Conservation (phyloP, 2,329 filamentous ascomycete genomes). For the Clonostachys chloroleuca region DNA sequence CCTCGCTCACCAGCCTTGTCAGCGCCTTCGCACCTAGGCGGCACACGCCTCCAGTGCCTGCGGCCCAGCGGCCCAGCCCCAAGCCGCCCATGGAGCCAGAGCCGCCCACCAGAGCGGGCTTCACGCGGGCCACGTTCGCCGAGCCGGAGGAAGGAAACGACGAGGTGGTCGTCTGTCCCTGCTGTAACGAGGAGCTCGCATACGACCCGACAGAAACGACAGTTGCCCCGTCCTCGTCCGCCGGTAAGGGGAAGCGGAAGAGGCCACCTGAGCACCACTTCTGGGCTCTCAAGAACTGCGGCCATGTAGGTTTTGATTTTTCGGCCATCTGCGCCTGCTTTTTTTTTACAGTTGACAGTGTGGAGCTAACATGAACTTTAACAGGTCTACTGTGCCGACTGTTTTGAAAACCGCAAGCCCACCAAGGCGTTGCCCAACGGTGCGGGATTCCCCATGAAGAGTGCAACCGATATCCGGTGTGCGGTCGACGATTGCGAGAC, state of each 20-base stretch:
- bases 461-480: conserved; percentile 36
- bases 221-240: conserved; percentile 2
- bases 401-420: conserved; percentile 51
- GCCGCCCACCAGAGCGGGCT: conserved; percentile 65
- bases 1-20: too few species aligned
- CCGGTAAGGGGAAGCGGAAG: conserved; percentile 29
- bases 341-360: neutral
- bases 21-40: too few species aligned
- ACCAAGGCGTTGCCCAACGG: conserved; percentile 22
- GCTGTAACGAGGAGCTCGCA: conserved; percentile 80
- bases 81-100: conserved; percentile 55
- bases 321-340: neutral
- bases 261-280: conserved; percentile 71
- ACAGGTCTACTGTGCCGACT: conserved; percentile 60
- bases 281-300: conserved; percentile 87
- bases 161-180: conserved; percentile 75
- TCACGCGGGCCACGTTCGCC: conserved; percentile 63
- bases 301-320: conserved; percentile 62
- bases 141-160: conserved; percentile 46
- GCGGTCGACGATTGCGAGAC: conserved; percentile 52
- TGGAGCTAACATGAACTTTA: conserved; percentile 3
- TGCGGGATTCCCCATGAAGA: conserved; percentile 31
- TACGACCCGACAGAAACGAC: conserved; percentile 47
- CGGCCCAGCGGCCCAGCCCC: neutral
- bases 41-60: too few species aligned